A percentile compares a stretch with the other conserved stretches of the same genome.
Evolutionary conservation across 1,139 yeast species (phyloP).

Genomic region (Pneumocystis sp.): DNA sequence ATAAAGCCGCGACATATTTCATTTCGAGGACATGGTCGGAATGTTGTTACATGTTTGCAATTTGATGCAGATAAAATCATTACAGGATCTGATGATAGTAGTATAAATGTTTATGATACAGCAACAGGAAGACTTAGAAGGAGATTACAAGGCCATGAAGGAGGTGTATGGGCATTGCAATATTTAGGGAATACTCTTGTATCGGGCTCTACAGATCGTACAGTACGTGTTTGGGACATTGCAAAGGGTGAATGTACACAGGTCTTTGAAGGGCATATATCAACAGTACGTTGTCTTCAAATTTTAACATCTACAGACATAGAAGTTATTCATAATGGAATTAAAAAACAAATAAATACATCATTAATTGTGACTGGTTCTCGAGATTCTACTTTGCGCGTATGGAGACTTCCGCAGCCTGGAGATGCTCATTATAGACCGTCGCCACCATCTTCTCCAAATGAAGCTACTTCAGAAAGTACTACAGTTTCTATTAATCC

Average conservation of each 20-base stretch:
- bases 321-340: neutral
- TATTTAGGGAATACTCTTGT: constrained; percentile 65
- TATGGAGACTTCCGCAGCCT: constrained; percentile 69
- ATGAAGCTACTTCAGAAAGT: constrained; percentile 4
- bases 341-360: constrained; percentile 13
- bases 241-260: constrained; percentile 64
- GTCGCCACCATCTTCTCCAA: constrained; percentile 9
- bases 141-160: constrained; percentile 68
- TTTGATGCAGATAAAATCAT: constrained; percentile 83
- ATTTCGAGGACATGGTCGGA: constrained; percentile 58
- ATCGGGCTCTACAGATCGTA: constrained; percentile 82
- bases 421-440: constrained; percentile 22
- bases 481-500: constrained; percentile 33
- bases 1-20: constrained; percentile 57
- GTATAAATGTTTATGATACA: constrained; percentile 69
- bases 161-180: constrained; percentile 97
- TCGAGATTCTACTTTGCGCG: constrained; percentile 73
- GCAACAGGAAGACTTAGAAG: constrained; percentile 43
- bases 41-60: constrained; percentile 86
- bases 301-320: constrained; percentile 41
- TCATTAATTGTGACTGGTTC: constrained; percentile 59
- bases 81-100: constrained; percentile 82
- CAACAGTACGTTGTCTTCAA: constrained; percentile 84
- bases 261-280: constrained; percentile 82
- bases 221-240: constrained; percentile 84